A percentile compares a stretch with the other conserved stretches of the same genome.
phyloP scores from a whole-genome alignment of 2,329 filamentous ascomycete genomes.

The Talaromyces sp. region DNA sequence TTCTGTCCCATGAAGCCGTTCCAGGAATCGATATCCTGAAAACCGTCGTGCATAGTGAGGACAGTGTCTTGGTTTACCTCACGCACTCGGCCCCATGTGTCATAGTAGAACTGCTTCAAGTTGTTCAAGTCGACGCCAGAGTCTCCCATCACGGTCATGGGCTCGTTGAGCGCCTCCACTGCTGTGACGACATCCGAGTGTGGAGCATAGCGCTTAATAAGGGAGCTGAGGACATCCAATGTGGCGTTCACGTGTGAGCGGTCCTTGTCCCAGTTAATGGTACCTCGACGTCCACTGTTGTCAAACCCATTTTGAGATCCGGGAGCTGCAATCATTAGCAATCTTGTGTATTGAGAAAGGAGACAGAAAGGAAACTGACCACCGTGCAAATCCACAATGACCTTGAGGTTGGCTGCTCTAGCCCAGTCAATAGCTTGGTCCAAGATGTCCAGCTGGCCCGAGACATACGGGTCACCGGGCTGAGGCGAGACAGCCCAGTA shows the following conservation, averaged over 20 bases:
- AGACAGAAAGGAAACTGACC: constrained; percentile 38
- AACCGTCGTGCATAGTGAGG: constrained; percentile 54
- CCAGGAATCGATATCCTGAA: constrained; percentile 48
- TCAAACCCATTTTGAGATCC: constrained; percentile 65
- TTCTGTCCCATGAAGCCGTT: constrained; percentile 56
- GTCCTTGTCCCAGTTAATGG: constrained; percentile 36
- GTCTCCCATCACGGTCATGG: constrained; percentile 30
- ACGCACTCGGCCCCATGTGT: constrained; percentile 47
- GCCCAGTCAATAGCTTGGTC: constrained; percentile 59
- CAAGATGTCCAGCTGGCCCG: constrained; percentile 57
- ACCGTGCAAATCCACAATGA: constrained; percentile 65
- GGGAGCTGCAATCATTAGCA: constrained; percentile 39
- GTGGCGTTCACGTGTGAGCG: constrained; percentile 31
- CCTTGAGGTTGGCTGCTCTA: constrained; percentile 53
- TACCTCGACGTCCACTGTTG: constrained; percentile 53
- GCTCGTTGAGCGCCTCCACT: constrained; percentile 44
- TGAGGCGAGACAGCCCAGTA: constrained; percentile 59
- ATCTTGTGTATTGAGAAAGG: background rate
- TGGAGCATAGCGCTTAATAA: constrained; percentile 55
- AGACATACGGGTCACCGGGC: constrained; percentile 56
- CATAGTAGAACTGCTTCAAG: constrained; percentile 52
- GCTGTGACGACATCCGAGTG: constrained; percentile 56
- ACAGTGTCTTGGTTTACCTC: constrained; percentile 41
- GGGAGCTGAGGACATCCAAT: constrained; percentile 52
- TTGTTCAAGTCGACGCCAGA: constrained; percentile 34